Evolutionary conservation across 257 asterid species (phyloP).

Genomic region (Jasminum sambac): DNA sequence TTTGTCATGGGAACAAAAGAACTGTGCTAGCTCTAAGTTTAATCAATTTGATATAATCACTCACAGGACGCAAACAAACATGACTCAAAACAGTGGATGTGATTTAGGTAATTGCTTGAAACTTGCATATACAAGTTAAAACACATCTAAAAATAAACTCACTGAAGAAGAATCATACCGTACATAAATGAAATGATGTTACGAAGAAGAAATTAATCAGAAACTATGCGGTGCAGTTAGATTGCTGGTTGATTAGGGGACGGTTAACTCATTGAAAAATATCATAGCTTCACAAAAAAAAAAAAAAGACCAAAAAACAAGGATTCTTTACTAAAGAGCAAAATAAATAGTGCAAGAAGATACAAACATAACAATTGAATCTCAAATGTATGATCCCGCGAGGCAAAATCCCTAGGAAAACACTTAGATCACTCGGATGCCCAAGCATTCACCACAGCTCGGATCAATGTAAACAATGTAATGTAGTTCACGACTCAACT

Average conservation of each 20-base stretch:
- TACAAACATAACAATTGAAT: not conserved
- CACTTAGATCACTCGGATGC: slow-evolving; percentile 18
- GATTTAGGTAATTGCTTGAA: no score
- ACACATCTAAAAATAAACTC: not conserved
- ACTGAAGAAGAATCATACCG: no score
- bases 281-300: not conserved
- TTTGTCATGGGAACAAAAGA: not conserved
- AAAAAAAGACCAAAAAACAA: not conserved
- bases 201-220: no score
- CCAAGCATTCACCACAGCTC: not conserved
- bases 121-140: no score
- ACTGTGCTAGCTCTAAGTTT: no score
- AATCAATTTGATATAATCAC: not conserved
- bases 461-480: no score
- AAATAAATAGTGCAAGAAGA: not conserved
- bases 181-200: no score
- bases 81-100: no score
- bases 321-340: not conserved
- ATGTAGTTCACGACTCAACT: no score
- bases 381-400: slow-evolving; percentile 39
- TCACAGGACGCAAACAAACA: no score
- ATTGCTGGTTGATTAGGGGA: not conserved
- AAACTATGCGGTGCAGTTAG: no score
- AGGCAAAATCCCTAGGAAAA: slow-evolving; percentile 34
- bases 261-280: not conserved